These are phyloP conservation scores for Hypoxylon sp. DNA, from an alignment of 2,329 filamentous ascomycete species.

Conservation along the genomic window DNA sequence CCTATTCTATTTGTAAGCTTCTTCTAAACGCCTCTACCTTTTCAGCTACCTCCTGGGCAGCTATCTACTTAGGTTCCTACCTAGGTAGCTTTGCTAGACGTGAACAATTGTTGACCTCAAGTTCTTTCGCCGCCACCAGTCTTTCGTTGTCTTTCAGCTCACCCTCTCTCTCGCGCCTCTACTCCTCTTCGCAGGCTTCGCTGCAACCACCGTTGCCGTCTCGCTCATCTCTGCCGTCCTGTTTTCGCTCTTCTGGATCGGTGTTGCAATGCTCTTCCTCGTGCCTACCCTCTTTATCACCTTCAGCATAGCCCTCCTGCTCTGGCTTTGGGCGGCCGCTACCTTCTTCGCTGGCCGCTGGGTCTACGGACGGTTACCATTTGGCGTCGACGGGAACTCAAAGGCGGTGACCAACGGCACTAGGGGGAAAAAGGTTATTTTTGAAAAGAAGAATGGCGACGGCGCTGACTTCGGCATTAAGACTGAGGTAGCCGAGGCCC, in stretches of 20 bases:
- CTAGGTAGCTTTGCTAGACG: not conserved
- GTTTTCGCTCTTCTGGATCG: conserved; percentile 78
- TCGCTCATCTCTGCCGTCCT: conserved; percentile 73
- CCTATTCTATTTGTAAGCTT: conserved; percentile 77
- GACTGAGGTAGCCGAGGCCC: conserved; percentile 47
- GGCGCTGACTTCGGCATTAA: conserved; percentile 42
- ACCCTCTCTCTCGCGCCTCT: conserved; percentile 77
- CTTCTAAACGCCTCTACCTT: not conserved
- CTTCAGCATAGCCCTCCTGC: conserved; percentile 70
- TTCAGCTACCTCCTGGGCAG: conserved; percentile 3
- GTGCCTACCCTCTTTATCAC: conserved; percentile 78
- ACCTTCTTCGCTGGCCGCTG: conserved; percentile 68
- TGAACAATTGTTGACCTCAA: conserved; percentile 24
- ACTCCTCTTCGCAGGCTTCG: conserved; percentile 77
- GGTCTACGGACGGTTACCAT: conserved; percentile 57
- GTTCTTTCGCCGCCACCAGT: conserved; percentile 60
- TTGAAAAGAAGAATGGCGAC: conserved; percentile 37
- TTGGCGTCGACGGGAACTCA: conserved; percentile 35
- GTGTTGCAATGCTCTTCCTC: conserved; percentile 76
- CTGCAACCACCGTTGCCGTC: conserved; percentile 72
- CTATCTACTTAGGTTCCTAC: not conserved
- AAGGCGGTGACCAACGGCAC: conserved; percentile 27
- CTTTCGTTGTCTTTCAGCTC: conserved; percentile 76
- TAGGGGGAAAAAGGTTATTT: conserved; percentile 47
- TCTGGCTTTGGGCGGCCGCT: conserved; percentile 77